These are phyloP conservation scores for Ilex aquifolium DNA, from an alignment of 257 asterid species.

Conservation along the genomic window DNA sequence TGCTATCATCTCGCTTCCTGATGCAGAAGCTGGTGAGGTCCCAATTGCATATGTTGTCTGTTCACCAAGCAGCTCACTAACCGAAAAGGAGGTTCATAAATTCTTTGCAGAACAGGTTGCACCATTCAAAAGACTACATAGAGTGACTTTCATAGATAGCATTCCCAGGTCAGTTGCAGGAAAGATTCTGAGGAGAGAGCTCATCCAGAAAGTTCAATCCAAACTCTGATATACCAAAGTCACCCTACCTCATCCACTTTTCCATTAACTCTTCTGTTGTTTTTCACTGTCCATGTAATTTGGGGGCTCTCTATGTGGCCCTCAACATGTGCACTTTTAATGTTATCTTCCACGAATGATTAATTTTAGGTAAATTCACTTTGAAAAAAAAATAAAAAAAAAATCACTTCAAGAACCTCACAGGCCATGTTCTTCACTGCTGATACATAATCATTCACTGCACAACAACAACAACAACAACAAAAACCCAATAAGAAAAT, in stretches of 20 bases:
- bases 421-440: too few relatives aligned
- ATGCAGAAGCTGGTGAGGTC: conserved; percentile 97
- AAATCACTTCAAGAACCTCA: neutral
- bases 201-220: conserved; percentile 64
- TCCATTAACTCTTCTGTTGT: too few relatives aligned
- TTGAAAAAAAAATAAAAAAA: too few relatives aligned
- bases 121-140: conserved; percentile 65
- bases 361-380: too few relatives aligned
- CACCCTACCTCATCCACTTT: too few relatives aligned
- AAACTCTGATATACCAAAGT: conserved; percentile 24
- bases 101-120: conserved; percentile 92
- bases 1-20: conserved; percentile 94
- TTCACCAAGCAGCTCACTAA: conserved; percentile 70
- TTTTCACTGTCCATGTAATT: too few relatives aligned
- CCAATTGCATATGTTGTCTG: conserved; percentile 84
- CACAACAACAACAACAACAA: too few relatives aligned
- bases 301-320: too few relatives aligned
- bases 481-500: too few relatives aligned
- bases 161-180: conserved; percentile 95
- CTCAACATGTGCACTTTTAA: too few relatives aligned
- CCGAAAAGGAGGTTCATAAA: conserved; percentile 76
- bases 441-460: too few relatives aligned
- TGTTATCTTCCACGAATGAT: too few relatives aligned
- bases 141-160: conserved; percentile 58
- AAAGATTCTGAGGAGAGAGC: conserved; percentile 83